Evolutionary conservation across 257 asterid species (phyloP).

Genomic region (Rhazya stricta): DNA sequence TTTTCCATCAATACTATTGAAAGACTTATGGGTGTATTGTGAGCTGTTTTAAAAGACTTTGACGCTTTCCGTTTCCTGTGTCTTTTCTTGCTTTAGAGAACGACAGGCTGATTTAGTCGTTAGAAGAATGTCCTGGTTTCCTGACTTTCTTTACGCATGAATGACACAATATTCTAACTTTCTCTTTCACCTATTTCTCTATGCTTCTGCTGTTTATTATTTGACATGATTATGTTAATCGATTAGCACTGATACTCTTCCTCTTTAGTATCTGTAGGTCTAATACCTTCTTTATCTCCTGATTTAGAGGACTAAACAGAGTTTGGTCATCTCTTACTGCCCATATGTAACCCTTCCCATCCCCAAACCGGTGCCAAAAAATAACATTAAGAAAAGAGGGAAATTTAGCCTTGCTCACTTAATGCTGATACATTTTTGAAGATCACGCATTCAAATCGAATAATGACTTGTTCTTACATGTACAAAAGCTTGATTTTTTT

Average conservation of each 20-base stretch:
- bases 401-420: neutral
- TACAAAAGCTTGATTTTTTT: neutral
- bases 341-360: neutral
- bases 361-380: neutral
- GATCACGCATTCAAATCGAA: neutral
- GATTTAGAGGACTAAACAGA: neutral
- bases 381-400: neutral
- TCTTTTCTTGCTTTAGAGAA: neutral
- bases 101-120: neutral
- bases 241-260: neutral
- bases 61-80: neutral
- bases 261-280: neutral
- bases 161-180: neutral
- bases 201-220: neutral
- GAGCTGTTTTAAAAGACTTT: neutral
- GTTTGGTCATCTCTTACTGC: neutral
- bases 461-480: neutral
- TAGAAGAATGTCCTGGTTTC: neutral
- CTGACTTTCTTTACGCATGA: neutral
- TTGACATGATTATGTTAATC: neutral
- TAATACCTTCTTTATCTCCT: neutral
- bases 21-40: neutral
- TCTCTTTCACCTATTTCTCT: neutral
- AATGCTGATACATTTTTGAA: neutral
- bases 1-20: neutral